Percentiles rank a stretch among this genome's conserved stretches.
phyloP scores from a whole-genome alignment of 768 basidiomycete species.

The Mycena latifolia region DNA sequence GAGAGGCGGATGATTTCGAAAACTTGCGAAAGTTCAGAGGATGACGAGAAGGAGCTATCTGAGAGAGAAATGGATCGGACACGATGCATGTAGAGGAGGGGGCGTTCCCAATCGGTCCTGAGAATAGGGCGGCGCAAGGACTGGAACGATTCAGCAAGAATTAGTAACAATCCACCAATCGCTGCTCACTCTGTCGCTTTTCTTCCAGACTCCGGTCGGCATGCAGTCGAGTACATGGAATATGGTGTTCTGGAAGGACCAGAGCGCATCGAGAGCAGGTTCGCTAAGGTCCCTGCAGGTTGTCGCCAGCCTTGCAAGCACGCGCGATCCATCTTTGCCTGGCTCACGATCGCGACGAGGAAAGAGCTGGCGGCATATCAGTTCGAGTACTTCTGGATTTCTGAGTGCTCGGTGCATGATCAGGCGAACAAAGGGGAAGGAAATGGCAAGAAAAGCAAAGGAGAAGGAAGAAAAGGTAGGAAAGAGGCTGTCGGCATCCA shows the following conservation, averaged over 20 bases:
- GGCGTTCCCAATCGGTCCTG: constrained; percentile 2
- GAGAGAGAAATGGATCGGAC: neutral
- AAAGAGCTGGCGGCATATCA: neutral
- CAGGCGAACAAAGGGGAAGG: too few species aligned
- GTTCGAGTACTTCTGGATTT: neutral
- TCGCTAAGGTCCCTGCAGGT: neutral
- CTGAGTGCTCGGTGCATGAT: neutral
- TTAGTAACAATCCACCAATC: neutral
- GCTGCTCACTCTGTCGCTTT: too few species aligned
- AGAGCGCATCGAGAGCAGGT: constrained; percentile 4
- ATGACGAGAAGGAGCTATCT: neutral
- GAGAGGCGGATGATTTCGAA: neutral
- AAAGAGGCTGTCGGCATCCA: too few species aligned
- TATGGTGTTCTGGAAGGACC: neutral
- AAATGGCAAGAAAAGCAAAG: too few species aligned
- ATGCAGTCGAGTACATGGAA: neutral
- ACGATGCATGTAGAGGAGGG: neutral
- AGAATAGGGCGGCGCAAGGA: neutral
- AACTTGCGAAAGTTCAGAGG: neutral
- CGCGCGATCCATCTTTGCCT: neutral
- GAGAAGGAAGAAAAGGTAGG: too few species aligned
- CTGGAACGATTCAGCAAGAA: neutral
- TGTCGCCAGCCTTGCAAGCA: neutral
- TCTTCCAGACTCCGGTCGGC: neutral
- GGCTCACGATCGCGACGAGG: neutral